Conservation (phyloP, 225 moss, liverwort and hornwort genomes). For the Thuidium tamariscinum region DNA sequence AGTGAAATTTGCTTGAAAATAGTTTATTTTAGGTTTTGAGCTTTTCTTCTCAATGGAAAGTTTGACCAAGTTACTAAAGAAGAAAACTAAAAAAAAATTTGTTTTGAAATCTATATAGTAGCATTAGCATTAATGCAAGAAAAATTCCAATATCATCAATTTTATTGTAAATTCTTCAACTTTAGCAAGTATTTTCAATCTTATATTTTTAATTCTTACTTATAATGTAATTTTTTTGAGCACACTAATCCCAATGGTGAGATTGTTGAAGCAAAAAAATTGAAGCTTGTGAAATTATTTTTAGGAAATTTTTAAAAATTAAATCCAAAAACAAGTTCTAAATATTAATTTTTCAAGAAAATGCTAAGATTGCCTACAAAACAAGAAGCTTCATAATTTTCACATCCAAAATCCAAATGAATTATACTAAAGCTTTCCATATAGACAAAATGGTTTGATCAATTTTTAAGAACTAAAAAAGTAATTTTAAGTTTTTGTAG, state of each 20-base stretch:
- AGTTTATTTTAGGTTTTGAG: no score
- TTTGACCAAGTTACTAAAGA: neutral
- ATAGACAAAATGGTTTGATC: neutral
- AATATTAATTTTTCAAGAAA: neutral
- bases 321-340: neutral
- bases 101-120: neutral
- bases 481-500: neutral
- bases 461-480: neutral
- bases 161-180: neutral
- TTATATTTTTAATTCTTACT: neutral
- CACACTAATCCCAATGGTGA: fast-evolving
- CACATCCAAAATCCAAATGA: neutral
- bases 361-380: neutral
- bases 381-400: neutral
- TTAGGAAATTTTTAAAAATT: neutral
- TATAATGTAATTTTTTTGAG: neutral
- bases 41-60: neutral
- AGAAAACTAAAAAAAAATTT: neutral
- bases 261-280: neutral
- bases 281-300: neutral
- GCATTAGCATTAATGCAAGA: no score
- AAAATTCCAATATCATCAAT: neutral
- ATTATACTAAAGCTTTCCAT: neutral
- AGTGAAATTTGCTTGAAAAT: neutral
- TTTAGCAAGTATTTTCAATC: neutral